Conservation (phyloP, 2,329 filamentous ascomycete species). For the Ophiostoma pallidulum region DNA sequence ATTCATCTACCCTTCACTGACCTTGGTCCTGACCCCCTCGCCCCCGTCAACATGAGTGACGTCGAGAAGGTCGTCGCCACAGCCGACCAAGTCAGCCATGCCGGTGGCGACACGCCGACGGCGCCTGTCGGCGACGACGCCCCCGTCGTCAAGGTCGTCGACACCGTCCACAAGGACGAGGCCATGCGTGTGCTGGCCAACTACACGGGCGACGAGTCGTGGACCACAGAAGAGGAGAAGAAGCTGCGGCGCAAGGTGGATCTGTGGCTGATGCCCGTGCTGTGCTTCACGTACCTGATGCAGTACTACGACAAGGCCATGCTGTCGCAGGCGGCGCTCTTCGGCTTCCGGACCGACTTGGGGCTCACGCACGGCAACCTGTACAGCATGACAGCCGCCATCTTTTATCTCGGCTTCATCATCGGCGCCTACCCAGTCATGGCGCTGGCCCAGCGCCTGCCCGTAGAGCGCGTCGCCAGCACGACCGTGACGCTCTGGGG, state of each 20-base stretch:
- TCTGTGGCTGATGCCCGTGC: conserved; percentile 34
- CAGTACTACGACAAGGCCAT: conserved; percentile 15
- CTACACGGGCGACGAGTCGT: conserved; percentile 4
- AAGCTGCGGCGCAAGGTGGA: conserved; percentile 27
- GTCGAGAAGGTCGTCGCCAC: neutral
- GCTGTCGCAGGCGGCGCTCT: conserved; percentile 28
- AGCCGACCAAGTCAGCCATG: neutral
- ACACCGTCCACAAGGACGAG: conserved; percentile 10
- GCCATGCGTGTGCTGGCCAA: conserved; percentile 7
- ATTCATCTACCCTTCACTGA: neutral
- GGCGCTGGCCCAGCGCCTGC: conserved; percentile 9
- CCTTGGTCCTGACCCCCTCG: neutral
- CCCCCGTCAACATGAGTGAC: neutral
- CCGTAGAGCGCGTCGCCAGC: conserved; percentile 6
- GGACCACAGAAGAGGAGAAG: conserved; percentile 8
- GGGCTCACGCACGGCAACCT: conserved; percentile 29
- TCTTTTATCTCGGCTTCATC: conserved; percentile 42
- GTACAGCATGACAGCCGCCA: conserved; percentile 34
- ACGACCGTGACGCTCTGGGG: conserved; percentile 1
- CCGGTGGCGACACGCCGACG: neutral
- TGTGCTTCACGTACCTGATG: conserved; percentile 19
- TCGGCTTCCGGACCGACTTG: conserved; percentile 32
- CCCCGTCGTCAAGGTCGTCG: neutral
- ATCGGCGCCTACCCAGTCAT: conserved; percentile 35
- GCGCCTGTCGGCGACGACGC: too few species aligned